These are phyloP conservation scores for Magnaporthales sp. DNA, from an alignment of 2,329 filamentous ascomycete species.

Conservation along the genomic window DNA sequence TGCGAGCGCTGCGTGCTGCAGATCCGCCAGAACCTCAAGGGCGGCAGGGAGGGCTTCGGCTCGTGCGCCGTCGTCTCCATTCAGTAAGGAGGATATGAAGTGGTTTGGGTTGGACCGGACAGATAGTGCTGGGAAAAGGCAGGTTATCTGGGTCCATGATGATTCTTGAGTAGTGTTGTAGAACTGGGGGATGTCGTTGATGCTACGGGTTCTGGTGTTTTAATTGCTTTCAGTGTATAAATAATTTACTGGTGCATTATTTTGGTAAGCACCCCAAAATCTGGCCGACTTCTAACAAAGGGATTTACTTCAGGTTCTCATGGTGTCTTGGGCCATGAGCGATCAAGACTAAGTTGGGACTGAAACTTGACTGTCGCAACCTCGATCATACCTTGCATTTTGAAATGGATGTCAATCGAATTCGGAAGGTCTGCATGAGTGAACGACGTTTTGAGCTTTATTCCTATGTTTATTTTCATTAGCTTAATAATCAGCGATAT, in stretches of 20 bases:
- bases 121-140: background rate
- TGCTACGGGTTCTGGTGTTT: background rate
- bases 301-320: background rate
- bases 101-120: background rate
- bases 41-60: constrained; percentile 2
- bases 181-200: background rate
- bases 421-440: too few species aligned
- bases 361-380: too few species aligned
- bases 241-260: background rate
- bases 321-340: background rate
- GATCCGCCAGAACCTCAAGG: background rate
- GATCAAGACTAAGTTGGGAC: too few species aligned
- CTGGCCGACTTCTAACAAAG: background rate
- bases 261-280: background rate
- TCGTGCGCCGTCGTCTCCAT: constrained; percentile 1
- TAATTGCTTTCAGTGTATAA: background rate
- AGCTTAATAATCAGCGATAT: background rate
- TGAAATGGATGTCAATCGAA: too few species aligned
- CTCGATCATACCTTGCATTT: too few species aligned
- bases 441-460: background rate
- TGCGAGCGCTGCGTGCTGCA: constrained; percentile 2
- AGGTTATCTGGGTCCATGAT: background rate
- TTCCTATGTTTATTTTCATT: background rate
- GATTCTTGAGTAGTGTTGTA: background rate
- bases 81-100: too few species aligned